Conservation (phyloP, 441 rosid genomes). For the Adansonia grandidieri region DNA sequence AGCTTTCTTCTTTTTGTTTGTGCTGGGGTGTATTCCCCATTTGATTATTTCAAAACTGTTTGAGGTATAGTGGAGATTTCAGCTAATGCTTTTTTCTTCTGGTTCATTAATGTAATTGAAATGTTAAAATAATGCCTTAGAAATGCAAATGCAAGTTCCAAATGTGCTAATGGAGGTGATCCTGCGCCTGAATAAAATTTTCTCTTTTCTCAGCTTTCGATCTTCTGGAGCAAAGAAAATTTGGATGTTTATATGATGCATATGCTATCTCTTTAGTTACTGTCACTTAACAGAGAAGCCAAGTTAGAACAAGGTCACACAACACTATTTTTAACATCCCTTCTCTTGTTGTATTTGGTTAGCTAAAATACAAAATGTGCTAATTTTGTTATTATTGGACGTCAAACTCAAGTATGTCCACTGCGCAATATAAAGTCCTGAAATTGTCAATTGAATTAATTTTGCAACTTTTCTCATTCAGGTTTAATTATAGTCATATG, state of each 20-base stretch:
- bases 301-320: background rate
- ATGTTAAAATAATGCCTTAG: conserved; percentile 5
- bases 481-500: conserved; percentile 98
- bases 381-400: background rate
- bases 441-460: conserved; percentile 25
- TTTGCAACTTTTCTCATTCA: conserved; percentile 39
- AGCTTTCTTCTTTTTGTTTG: background rate
- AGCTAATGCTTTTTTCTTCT: conserved; percentile 2
- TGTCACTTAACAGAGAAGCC: background rate
- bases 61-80: background rate
- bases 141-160: conserved; percentile 6
- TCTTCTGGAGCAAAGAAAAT: background rate
- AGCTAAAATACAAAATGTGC: background rate
- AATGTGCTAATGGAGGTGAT: background rate
- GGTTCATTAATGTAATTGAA: background rate
- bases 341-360: background rate
- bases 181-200: background rate
- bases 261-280: background rate
- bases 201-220: background rate
- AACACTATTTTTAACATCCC: background rate
- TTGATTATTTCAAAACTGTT: background rate
- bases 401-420: background rate
- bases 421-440: background rate
- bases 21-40: background rate
- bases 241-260: background rate